These are phyloP conservation scores for Linum trigynum DNA, from an alignment of 345 rosid genomes.

Conservation along the genomic window DNA sequence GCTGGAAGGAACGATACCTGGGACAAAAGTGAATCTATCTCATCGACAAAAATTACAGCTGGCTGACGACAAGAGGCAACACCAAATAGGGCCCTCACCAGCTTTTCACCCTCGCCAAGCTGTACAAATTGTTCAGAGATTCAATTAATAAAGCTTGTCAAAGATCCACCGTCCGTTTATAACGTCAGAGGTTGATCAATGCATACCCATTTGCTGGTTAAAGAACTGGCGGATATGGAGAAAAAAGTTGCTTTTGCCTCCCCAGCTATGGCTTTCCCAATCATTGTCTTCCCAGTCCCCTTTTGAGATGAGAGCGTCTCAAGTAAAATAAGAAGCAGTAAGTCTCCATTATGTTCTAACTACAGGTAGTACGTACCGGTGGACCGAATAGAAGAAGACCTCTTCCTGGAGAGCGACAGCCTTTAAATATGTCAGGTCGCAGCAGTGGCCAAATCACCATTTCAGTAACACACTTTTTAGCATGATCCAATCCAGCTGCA, in stretches of 20 bases:
- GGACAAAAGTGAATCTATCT: constrained; percentile 93
- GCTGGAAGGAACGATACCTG: constrained; percentile 46
- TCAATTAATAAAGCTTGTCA: constrained; percentile 2
- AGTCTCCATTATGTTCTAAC: constrained; percentile 7
- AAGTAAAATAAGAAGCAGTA: constrained; percentile 8
- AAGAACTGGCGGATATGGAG: constrained; percentile 95
- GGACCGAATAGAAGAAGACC: constrained; percentile 99
- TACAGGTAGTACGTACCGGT: constrained; percentile 45
- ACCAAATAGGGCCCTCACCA: constrained; percentile 96
- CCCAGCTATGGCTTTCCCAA: constrained; percentile 98
- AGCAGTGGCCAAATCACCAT: constrained; percentile 98
- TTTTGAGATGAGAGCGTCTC: constrained; percentile 20
- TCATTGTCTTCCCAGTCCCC: constrained; percentile 99
- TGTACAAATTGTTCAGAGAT: constrained; percentile 18
- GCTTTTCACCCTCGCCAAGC: constrained; percentile 99
- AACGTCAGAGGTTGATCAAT: constrained; percentile 10
- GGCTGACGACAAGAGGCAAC: constrained; percentile 99
- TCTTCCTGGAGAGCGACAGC: constrained; percentile 96
- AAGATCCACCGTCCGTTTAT: neutral
- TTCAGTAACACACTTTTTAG: constrained; percentile 96
- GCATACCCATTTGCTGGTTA: constrained; percentile 98
- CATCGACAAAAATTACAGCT: constrained; percentile 96
- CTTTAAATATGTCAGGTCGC: constrained; percentile 92
- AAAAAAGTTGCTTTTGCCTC: constrained; percentile 99
- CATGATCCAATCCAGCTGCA: constrained; percentile 97